Percentiles rank a stretch among this genome's conserved stretches.
Conservation (phyloP, 2,329 filamentous ascomycete species). For the Teratosphaeriaceae sp. region DNA sequence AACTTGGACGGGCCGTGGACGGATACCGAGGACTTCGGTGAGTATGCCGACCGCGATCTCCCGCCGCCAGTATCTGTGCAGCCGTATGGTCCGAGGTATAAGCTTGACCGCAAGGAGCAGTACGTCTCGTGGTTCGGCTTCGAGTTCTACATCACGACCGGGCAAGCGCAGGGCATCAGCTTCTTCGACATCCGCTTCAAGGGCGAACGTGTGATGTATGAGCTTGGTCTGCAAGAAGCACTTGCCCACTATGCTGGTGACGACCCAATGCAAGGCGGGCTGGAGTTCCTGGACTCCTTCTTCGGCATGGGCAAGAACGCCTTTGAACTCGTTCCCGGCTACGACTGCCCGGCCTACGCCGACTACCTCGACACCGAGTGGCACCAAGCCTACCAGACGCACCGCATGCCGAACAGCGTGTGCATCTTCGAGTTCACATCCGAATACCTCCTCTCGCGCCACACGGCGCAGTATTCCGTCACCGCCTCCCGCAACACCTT, state of each 20-base stretch:
- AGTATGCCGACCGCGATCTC: slow-evolving; percentile 42
- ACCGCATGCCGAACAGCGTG: slow-evolving; percentile 41
- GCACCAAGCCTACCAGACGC: slow-evolving; percentile 37
- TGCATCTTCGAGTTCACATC: slow-evolving; percentile 51
- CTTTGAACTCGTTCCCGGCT: slow-evolving; percentile 44
- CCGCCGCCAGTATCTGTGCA: slow-evolving; percentile 38
- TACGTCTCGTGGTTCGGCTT: slow-evolving; percentile 50
- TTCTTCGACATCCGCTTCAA: slow-evolving; percentile 48
- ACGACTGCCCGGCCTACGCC: slow-evolving; percentile 48
- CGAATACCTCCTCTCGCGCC: slow-evolving; percentile 46
- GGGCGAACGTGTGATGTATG: slow-evolving; percentile 46
- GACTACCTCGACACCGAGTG: slow-evolving; percentile 46
- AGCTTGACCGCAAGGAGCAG: slow-evolving; percentile 38
- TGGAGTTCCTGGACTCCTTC: slow-evolving; percentile 25
- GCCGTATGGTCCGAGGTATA: slow-evolving; percentile 34
- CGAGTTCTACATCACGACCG: slow-evolving; percentile 45
- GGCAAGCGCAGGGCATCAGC: slow-evolving; percentile 39
- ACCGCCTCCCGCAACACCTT: slow-evolving; percentile 40
- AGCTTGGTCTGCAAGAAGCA: slow-evolving; percentile 48
- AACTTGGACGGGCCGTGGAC: slow-evolving; percentile 47
- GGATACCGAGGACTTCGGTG: slow-evolving; percentile 38
- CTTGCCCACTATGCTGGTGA: slow-evolving; percentile 47
- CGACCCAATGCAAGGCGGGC: slow-evolving; percentile 39
- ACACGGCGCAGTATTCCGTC: slow-evolving; percentile 38
- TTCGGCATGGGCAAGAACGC: slow-evolving; percentile 39